Percentiles rank a stretch among this genome's conserved stretches.
phyloP scores from a whole-genome alignment of 352 stramenopile genomes.

The Globisporangium radiosum region DNA sequence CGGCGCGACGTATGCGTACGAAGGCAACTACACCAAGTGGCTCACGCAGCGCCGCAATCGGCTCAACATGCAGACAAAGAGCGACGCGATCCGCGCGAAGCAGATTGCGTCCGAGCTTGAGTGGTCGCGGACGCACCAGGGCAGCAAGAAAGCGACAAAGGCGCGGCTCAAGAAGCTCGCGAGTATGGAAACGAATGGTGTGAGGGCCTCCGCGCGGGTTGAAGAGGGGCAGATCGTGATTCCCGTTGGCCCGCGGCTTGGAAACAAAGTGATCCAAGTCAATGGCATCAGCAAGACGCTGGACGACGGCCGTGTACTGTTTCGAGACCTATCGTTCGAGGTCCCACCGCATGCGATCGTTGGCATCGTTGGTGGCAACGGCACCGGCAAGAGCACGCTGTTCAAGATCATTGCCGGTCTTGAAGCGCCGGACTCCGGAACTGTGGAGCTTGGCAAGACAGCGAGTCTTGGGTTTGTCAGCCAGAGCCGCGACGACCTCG shows the following conservation, averaged over 20 bases:
- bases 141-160: slow-evolving; percentile 88
- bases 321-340: slow-evolving; percentile 92
- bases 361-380: slow-evolving; percentile 97
- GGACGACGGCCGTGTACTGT: slow-evolving; percentile 80
- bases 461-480: slow-evolving; percentile 76
- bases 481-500: slow-evolving; percentile 71
- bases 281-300: slow-evolving; percentile 68
- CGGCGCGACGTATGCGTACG: slow-evolving; percentile 94
- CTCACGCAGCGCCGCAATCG: slow-evolving; percentile 93
- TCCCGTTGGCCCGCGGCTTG: slow-evolving; percentile 88
- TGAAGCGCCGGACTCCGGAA: slow-evolving; percentile 82
- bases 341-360: slow-evolving; percentile 95
- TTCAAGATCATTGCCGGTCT: slow-evolving; percentile 94
- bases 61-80: slow-evolving; percentile 93
- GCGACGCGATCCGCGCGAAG: slow-evolving; percentile 86
- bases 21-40: slow-evolving; percentile 98
- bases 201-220: slow-evolving; percentile 47
- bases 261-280: slow-evolving; percentile 89
- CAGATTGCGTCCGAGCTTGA: slow-evolving; percentile 91
- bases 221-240: slow-evolving; percentile 89
- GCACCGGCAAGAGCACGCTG: slow-evolving; percentile 95
- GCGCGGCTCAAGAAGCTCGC: slow-evolving; percentile 92
- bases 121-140: slow-evolving; percentile 88
- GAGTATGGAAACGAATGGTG: slow-evolving; percentile 72
- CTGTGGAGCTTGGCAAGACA: slow-evolving; percentile 67